Conservation (phyloP, 2,329 filamentous ascomycete genomes). For the Ceratocystis huliohia region DNA sequence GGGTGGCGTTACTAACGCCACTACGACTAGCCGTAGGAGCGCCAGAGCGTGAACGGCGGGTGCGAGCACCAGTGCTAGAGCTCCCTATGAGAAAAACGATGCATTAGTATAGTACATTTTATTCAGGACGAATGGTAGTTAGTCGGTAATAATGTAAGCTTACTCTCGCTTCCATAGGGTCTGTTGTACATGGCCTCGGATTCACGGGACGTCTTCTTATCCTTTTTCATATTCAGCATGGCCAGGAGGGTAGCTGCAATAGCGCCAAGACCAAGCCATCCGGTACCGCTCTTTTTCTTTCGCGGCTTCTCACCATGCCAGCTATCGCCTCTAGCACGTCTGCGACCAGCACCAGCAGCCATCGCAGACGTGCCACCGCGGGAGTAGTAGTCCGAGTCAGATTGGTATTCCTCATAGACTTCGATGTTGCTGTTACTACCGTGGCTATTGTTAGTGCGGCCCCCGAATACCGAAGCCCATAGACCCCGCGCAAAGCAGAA, state of each 20-base stretch:
- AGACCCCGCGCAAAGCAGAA: conserved; percentile 56
- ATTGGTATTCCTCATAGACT: conserved; percentile 34
- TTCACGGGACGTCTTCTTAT: conserved; percentile 31
- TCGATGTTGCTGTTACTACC: conserved; percentile 35
- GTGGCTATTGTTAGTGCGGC: conserved; percentile 24
- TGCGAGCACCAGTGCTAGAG: conserved; percentile 36
- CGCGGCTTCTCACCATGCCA: conserved; percentile 34
- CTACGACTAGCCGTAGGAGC: conserved; percentile 4
- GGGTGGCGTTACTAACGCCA: conserved; percentile 12
- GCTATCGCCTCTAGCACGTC: conserved; percentile 22
- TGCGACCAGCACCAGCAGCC: conserved; percentile 16
- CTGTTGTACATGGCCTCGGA: conserved; percentile 12
- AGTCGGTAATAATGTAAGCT: conserved; percentile 6
- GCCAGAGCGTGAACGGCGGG: conserved; percentile 23
- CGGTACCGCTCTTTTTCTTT: conserved; percentile 38
- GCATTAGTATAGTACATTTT: neutral
- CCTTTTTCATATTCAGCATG: conserved; percentile 42
- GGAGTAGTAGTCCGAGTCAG: conserved; percentile 26
- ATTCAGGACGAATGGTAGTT: neutral
- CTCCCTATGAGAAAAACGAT: conserved; percentile 30
- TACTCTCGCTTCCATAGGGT: conserved; percentile 17
- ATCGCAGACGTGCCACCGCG: conserved; percentile 24
- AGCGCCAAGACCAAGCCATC: conserved; percentile 42
- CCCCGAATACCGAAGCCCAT: conserved; percentile 52
- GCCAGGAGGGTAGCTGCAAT: conserved; percentile 40